phyloP scores from a whole-genome alignment of 495 filamentous ascomycete genomes.

The Hyaloscypha variabilis region DNA sequence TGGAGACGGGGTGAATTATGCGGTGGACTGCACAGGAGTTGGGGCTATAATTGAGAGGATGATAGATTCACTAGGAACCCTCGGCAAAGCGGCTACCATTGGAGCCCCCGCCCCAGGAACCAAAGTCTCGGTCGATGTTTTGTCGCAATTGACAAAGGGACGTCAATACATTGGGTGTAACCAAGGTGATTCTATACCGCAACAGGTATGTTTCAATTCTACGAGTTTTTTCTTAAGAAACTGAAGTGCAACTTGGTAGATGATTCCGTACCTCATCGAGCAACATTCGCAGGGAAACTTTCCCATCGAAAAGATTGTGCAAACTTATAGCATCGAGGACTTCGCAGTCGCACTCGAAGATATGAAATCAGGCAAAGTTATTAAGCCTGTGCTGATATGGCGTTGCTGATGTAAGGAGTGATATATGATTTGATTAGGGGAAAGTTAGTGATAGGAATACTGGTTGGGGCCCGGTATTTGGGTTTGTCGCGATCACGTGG shows the following conservation, averaged over 20 bases:
- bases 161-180: background rate
- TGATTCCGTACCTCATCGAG: background rate
- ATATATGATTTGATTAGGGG: no score
- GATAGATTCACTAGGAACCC: background rate
- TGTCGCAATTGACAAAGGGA: background rate
- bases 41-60: background rate
- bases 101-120: background rate
- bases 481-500: no score
- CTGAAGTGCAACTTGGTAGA: background rate
- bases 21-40: background rate
- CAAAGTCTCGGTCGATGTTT: background rate
- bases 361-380: background rate
- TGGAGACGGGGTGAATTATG: background rate
- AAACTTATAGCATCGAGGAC: background rate
- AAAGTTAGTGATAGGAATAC: no score
- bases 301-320: background rate
- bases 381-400: conserved; percentile 34
- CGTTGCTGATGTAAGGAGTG: no score
- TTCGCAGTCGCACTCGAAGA: background rate
- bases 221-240: background rate
- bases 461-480: no score
- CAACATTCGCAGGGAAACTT: background rate
- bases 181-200: background rate
- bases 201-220: background rate
- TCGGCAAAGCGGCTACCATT: background rate